phyloP scores from a whole-genome alignment of 2,329 filamentous ascomycete genomes.

The Talaromyces sp. region DNA sequence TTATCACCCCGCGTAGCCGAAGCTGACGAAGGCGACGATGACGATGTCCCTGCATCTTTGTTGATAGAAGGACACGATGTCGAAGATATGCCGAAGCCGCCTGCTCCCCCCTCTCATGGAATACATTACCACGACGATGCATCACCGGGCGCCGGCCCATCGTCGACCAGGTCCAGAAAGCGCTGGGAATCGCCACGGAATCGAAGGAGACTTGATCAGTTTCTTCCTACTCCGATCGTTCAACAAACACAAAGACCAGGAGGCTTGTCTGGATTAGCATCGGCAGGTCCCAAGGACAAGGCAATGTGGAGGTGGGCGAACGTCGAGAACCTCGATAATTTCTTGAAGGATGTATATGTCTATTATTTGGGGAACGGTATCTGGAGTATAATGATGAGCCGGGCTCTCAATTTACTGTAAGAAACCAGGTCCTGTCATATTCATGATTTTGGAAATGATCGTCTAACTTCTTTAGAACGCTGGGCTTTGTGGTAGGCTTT shows the following conservation, averaged over 20 bases:
- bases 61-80: conserved; percentile 53
- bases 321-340: conserved; percentile 81
- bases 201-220: conserved; percentile 21
- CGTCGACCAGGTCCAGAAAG: conserved; percentile 41
- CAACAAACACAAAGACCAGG: conserved; percentile 27
- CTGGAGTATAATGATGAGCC: conserved; percentile 75
- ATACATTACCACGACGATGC: conserved; percentile 21
- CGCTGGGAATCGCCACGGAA: conserved; percentile 53
- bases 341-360: conserved; percentile 78
- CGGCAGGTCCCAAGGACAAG: conserved; percentile 64
- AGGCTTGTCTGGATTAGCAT: conserved; percentile 34
- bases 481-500: conserved; percentile 76
- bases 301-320: conserved; percentile 94
- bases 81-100: conserved; percentile 36
- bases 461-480: conserved; percentile 57
- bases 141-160: conserved; percentile 36
- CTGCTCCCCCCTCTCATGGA: conserved; percentile 35
- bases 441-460: background rate
- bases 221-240: conserved; percentile 21
- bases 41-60: conserved; percentile 62
- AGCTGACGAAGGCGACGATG: conserved; percentile 56
- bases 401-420: conserved; percentile 69
- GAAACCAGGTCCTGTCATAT: conserved; percentile 26
- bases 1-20: conserved; percentile 31
- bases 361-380: conserved; percentile 82